Evolutionary conservation across 495 filamentous ascomycete species (phyloP), one percentile per base, ranked within the genome.

Genomic region (Amphirosellinia nigrospora): DNA sequence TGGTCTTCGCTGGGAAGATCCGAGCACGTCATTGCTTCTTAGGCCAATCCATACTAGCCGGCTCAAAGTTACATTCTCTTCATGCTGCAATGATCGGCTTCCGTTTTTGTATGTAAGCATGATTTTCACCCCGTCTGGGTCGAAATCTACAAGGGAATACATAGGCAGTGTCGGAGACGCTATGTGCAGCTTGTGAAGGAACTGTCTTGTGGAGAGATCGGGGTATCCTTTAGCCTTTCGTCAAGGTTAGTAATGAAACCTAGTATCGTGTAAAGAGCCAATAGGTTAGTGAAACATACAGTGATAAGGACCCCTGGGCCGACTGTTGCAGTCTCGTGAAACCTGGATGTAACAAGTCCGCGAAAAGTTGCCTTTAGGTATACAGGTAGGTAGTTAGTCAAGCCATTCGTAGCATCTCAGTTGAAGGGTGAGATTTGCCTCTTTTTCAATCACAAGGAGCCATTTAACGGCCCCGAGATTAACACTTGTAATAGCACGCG

Each of bases 391-490:
- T n/a, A n/a, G 79, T 66, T 26, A 52, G 72, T 53, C 28, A 26
- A 23, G 34, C 45, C 69, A 16, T 45, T 43, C 21, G 16, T 30
- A 69, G 7, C 11, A 26, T 23, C 15, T n/a, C 9, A 64, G 11
- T 21, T 1, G 2, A 55, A 19, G 10, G 26, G 28, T 62, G n/a
- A n/a, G 13, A 36, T 75, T 52, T 75, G 92, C 94, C 84, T 99
- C 96, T 82, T 99, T 99, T 77, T 99, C 96, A 41, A 99, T 86
- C 0, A 98, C 86, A 0, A 98, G 75, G 32, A 98, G 82, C 94
- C 93, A 97, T 55, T 86, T 78, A 0, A 86, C 76, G 23, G 75
- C 71, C 0, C 80, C 76, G 11, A 93, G 79, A 64, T 90, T 79
- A 21, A 96, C 74, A 6, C 74, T 77, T 1, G 83, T 77, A 9